These are phyloP conservation scores for Ophiorrhiza pumila DNA, from an alignment of 257 asterid species.

Conservation along the genomic window DNA sequence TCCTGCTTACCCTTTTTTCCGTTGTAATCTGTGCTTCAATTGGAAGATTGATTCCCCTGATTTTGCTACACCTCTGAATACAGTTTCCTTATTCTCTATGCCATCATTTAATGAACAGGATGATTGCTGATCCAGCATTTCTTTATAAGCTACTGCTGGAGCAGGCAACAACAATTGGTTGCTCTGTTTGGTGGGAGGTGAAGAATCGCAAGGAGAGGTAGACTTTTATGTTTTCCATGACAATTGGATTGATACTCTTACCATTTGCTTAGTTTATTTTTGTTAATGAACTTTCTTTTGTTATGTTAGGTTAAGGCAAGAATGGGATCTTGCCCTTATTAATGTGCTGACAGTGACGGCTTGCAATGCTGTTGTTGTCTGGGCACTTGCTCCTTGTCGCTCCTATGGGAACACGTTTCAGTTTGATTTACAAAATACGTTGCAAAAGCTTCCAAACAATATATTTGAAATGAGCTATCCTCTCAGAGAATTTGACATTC, in stretches of 20 bases:
- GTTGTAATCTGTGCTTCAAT: neutral
- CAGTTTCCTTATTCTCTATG: conserved; percentile 9
- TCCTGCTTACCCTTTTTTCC: neutral
- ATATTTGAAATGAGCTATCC: conserved; percentile 90
- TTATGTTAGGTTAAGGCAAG: conserved; percentile 74
- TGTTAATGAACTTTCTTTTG: conserved; percentile 14
- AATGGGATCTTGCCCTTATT: conserved; percentile 98
- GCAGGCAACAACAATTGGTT: conserved; percentile 87
- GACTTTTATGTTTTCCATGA: conserved; percentile 20
- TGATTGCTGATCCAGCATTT: conserved; percentile 99
- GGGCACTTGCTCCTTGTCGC: conserved; percentile 98
- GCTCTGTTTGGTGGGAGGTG: conserved; percentile 94
- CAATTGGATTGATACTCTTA: neutral
- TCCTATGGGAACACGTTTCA: conserved; percentile 96
- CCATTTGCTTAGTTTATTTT: conserved; percentile 6
- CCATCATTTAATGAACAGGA: conserved; percentile 45
- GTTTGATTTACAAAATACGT: conserved; percentile 87
- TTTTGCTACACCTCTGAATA: neutral
- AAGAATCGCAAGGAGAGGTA: conserved; percentile 94
- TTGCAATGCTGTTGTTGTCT: conserved; percentile 85
- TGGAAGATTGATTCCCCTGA: neutral
- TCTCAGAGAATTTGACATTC: conserved; percentile 78
- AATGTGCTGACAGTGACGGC: conserved; percentile 84
- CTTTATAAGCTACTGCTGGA: conserved; percentile 74
- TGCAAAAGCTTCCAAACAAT: conserved; percentile 97